phyloP scores from a whole-genome alignment of 805 yeast species.

The Wickerhamomyces pijperi region DNA sequence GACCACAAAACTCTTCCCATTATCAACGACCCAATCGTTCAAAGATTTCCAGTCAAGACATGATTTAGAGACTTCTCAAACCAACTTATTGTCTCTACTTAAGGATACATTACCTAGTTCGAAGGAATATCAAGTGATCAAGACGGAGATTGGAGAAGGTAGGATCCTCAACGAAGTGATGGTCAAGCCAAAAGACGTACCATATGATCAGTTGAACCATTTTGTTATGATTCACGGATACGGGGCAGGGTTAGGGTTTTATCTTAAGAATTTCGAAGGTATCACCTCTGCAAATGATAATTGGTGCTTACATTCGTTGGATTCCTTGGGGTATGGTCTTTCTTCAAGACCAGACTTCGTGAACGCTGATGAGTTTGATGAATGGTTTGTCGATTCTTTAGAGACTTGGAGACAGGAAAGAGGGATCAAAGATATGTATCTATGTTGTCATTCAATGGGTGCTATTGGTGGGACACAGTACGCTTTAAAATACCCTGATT shows the following conservation, averaged over 20 bases:
- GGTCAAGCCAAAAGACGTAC: slow-evolving; percentile 38
- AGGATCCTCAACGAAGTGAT: slow-evolving; percentile 68
- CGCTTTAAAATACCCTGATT: slow-evolving; percentile 47
- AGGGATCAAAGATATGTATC: slow-evolving; percentile 36
- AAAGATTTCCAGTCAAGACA: slow-evolving; percentile 34
- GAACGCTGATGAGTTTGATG: slow-evolving; percentile 20
- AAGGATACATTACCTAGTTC: slow-evolving; percentile 22
- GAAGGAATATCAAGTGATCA: slow-evolving; percentile 20
- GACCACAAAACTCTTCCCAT: slow-evolving; percentile 43
- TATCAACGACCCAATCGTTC: slow-evolving; percentile 38
- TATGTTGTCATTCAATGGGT: slow-evolving; percentile 87
- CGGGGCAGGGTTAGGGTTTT: slow-evolving; percentile 89
- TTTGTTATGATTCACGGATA: slow-evolving; percentile 85
- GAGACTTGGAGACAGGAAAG: slow-evolving; percentile 49
- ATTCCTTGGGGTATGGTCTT: slow-evolving; percentile 83
- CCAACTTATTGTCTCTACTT: slow-evolving; percentile 27
- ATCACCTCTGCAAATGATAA: slow-evolving; percentile 25
- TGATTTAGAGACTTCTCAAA: slow-evolving; percentile 32
- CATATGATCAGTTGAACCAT: slow-evolving; percentile 24
- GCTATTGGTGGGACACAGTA: slow-evolving; percentile 70
- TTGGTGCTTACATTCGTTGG: slow-evolving; percentile 80
- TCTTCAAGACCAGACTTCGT: slow-evolving; percentile 69
- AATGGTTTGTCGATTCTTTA: slow-evolving; percentile 41
- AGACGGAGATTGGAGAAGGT: slow-evolving; percentile 31
- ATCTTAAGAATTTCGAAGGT: slow-evolving; percentile 58